phyloP scores from a whole-genome alignment of 768 basidiomycete species.

The Tylopilus felleus region DNA sequence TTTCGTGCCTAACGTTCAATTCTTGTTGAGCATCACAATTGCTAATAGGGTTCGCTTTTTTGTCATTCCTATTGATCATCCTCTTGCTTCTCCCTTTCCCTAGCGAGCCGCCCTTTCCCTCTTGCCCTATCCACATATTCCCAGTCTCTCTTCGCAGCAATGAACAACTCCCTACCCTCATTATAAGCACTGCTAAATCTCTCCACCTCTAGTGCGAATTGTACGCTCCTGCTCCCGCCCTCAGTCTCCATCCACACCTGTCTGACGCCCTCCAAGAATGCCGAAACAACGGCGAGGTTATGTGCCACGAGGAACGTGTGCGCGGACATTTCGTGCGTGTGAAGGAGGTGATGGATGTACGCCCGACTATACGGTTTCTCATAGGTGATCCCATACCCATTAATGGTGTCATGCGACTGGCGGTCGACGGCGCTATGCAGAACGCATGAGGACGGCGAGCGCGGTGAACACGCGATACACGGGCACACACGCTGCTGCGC shows the following conservation, averaged over 20 bases:
- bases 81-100: constrained; percentile 51
- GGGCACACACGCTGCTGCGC: constrained; percentile 34
- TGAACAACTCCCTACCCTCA: constrained; percentile 42
- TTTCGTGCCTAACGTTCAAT: background rate
- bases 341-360: constrained; percentile 81
- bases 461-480: constrained; percentile 58
- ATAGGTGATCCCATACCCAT: constrained; percentile 5
- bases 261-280: constrained; percentile 63
- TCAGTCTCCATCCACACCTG: constrained; percentile 17
- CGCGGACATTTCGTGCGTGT: constrained; percentile 89
- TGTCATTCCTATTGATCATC: background rate
- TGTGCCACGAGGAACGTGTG: constrained; percentile 74
- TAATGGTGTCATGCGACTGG: constrained; percentile 16
- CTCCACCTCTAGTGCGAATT: constrained; percentile 45
- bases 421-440: constrained; percentile 46
- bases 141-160: constrained; percentile 56
- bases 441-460: constrained; percentile 32
- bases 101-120: constrained; percentile 70
- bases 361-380: constrained; percentile 45
- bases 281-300: constrained; percentile 65
- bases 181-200: constrained; percentile 54
- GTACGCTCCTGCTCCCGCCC: background rate
- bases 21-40: background rate
- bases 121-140: constrained; percentile 62
- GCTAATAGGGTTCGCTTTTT: background rate